Evolutionary conservation across 1,139 yeast genomes (phyloP).

Genomic region (Trichomonascaceae sp.): DNA sequence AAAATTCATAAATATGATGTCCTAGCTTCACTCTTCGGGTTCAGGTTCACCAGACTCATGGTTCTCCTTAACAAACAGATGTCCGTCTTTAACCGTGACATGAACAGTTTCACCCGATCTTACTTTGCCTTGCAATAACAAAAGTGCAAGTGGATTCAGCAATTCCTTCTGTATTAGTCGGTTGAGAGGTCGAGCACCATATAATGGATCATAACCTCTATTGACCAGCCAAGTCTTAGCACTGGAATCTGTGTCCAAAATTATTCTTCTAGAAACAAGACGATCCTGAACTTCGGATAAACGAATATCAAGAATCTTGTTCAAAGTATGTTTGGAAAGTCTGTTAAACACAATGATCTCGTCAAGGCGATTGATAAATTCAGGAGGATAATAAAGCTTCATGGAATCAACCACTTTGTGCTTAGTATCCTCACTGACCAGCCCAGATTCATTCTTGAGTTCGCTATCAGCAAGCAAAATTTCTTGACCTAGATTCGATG

Average conservation of each 20-base stretch:
- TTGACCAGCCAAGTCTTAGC: constrained; percentile 76
- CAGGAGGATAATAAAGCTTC: constrained; percentile 79
- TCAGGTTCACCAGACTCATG: constrained; percentile 32
- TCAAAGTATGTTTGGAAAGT: constrained; percentile 64
- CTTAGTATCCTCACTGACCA: constrained; percentile 45
- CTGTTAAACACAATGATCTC: constrained; percentile 88
- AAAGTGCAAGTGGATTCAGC: constrained; percentile 79
- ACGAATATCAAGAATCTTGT: constrained; percentile 77
- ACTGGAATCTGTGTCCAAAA: constrained; percentile 44
- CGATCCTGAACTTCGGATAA: constrained; percentile 74
- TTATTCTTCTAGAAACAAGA: constrained; percentile 71
- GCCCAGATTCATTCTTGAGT: constrained; percentile 42
- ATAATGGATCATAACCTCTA: constrained; percentile 81
- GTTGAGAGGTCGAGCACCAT: constrained; percentile 95
- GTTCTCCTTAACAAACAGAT: constrained; percentile 43
- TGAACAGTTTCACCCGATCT: constrained; percentile 61
- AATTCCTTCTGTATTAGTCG: constrained; percentile 76
- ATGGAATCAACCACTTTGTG: constrained; percentile 57
- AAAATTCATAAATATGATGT: not conserved
- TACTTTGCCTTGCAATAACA: constrained; percentile 72
- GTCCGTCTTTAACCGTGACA: constrained; percentile 36
- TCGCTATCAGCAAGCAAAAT: constrained; percentile 63
- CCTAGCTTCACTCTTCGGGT: constrained; percentile 10
- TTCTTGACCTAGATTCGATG: constrained; percentile 94
- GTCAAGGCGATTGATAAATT: constrained; percentile 87